Percentiles rank a stretch among this genome's conserved stretches.
These are phyloP conservation scores for Podila clonocystis DNA, from an alignment of 192 early-diverging fungal genomes.

Conservation along the genomic window DNA sequence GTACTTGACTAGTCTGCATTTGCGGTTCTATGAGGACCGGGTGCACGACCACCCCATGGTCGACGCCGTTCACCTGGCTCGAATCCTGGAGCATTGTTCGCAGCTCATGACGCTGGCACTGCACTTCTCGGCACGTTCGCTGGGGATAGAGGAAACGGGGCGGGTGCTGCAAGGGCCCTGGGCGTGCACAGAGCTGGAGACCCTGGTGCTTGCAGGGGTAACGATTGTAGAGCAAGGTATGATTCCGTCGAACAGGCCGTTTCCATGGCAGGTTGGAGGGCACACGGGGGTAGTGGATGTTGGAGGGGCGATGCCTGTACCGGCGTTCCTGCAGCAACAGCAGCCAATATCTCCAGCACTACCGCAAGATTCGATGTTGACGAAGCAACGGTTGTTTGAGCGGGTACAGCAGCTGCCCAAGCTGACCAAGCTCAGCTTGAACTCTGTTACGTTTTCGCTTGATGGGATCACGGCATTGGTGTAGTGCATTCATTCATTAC, in stretches of 20 bases:
- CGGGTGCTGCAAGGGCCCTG: slow-evolving; percentile 22
- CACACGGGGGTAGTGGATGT: not conserved
- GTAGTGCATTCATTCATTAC: not conserved
- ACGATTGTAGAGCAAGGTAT: not conserved
- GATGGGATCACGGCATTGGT: slow-evolving; percentile 1
- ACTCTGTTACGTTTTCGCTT: slow-evolving; percentile 19
- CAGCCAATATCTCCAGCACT: not conserved
- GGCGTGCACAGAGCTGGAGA: slow-evolving; percentile 19
- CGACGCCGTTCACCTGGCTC: slow-evolving; percentile 18
- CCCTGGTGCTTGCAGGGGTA: slow-evolving; percentile 19
- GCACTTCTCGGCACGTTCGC: slow-evolving; percentile 13
- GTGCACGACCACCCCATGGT: not conserved
- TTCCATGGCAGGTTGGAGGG: not conserved
- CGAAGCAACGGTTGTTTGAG: slow-evolving; percentile 29
- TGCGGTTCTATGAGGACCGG: slow-evolving; percentile 17
- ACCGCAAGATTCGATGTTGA: not conserved
- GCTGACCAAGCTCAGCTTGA: slow-evolving; percentile 21
- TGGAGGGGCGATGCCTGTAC: not conserved
- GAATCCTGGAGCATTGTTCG: slow-evolving; percentile 16
- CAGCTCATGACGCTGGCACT: slow-evolving; percentile 1
- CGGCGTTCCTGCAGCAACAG: not conserved
- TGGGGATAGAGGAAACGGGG: slow-evolving; percentile 22
- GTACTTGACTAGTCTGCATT: not conserved
- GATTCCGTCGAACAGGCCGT: not conserved
- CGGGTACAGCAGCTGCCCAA: slow-evolving; percentile 15